Conservation (phyloP, 768 basidiomycete genomes). For the Termitomyces sp. region DNA sequence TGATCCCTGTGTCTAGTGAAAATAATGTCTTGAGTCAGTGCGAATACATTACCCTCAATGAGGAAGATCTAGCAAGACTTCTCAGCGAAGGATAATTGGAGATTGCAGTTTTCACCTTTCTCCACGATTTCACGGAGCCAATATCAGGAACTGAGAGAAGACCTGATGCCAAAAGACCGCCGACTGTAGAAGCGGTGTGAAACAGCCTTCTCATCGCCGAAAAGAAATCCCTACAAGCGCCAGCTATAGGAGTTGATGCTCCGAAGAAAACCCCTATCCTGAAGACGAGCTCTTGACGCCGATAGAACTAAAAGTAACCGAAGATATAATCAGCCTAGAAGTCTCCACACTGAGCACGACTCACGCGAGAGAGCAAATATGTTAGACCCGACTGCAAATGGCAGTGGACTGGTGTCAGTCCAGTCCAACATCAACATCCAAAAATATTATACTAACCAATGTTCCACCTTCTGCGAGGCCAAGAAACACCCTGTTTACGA, state of each 20-base stretch:
- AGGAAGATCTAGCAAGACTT: slow-evolving; percentile 32
- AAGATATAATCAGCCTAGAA: too few relatives aligned
- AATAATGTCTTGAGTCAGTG: not conserved
- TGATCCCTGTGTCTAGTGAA: slow-evolving; percentile 20
- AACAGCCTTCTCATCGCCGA: not conserved
- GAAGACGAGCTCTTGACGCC: slow-evolving; percentile 29
- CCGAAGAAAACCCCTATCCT: slow-evolving; percentile 33
- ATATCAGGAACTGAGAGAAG: slow-evolving; percentile 29
- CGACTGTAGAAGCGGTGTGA: slow-evolving; percentile 19
- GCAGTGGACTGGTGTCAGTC: not conserved
- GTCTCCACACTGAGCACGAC: not conserved
- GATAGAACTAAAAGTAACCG: slow-evolving; percentile 25
- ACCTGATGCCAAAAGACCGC: slow-evolving; percentile 35
- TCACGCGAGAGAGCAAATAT: slow-evolving; percentile 18
- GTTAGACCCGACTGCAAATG: slow-evolving; percentile 17
- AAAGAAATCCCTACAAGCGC: slow-evolving; percentile 24
- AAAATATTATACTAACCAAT: slow-evolving; percentile 10
- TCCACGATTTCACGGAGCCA: slow-evolving; percentile 28
- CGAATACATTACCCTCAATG: slow-evolving; percentile 28
- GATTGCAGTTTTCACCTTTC: slow-evolving; percentile 22
- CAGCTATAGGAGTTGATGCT: slow-evolving; percentile 28
- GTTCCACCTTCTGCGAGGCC: slow-evolving; percentile 24
- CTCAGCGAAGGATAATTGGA: not conserved
- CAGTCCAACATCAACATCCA: not conserved
- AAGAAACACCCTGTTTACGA: slow-evolving; percentile 21